Base-by-base conservation (phyloP, 176 grass and related monocot species). In the Tillandsia leiboldiana region DNA sequence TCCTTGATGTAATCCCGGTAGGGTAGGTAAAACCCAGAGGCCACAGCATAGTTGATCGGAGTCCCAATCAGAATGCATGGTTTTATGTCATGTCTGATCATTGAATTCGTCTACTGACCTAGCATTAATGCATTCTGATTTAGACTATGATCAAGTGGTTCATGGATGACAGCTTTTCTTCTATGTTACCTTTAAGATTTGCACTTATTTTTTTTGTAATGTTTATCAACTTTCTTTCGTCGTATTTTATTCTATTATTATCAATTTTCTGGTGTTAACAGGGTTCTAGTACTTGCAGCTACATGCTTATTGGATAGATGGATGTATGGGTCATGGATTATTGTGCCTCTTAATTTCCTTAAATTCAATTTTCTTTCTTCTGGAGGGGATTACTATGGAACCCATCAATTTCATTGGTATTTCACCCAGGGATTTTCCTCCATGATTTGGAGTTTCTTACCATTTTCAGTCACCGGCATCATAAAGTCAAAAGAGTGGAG, bases 331-430 rank as follows among this genome's bases (percentile, higher is more conserved):
- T 87, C 86, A 50, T 26, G 29, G 65, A 78, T 87, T 26, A 80
- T 96, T 51, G 93, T 92, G 64, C 88, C 93, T 71, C 82, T 92
- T 71, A 92, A 92, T 73, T 96, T 96, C 78, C 87, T 96, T 75
- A 87, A 81, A 68, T 96, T 96, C 26, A 96, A 96, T 77, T 79
- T 96, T 80, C 76, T 96, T 80, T 96, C 93, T 56, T 89, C 89
- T 2, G 89, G 93, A 65, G 93, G 93, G 63, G 86, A 96, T 64
- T 96, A 96, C 51, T 92, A 92, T 64, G 93, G 93, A 68, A 96
- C 83, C 77, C 93, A 96, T 42, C 51, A 72, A 9, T 96, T 86
- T 70, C 93, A 92, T 27, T 96, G 93, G 93, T 92, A 96, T 54
- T 85, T 92, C 26, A 96, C 89, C 24, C 93, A 96, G 53, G 93